Evolutionary conservation across 2,329 filamentous ascomycete species (phyloP).

Genomic region (Orbilia oligospora): DNA sequence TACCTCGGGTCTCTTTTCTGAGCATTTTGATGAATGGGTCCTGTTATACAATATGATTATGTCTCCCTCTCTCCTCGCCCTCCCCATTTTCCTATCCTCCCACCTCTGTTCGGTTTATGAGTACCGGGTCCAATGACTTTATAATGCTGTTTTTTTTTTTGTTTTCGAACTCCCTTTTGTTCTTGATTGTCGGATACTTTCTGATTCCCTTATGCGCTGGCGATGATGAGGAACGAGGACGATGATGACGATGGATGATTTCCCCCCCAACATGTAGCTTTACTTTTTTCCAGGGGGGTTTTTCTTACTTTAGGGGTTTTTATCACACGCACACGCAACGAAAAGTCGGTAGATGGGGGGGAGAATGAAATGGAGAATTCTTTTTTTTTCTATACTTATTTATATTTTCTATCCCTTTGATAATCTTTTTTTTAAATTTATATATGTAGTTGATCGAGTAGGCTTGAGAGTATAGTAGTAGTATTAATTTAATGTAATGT

Average conservation of each 20-base stretch:
- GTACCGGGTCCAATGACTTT: slow-evolving; percentile 18
- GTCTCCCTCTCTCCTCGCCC: neutral
- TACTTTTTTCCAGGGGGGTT: neutral
- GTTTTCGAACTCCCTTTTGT: neutral
- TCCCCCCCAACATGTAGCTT: slow-evolving; percentile 9
- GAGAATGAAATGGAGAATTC: neutral
- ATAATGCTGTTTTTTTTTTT: slow-evolving; percentile 1
- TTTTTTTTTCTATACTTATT: neutral
- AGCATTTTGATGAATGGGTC: slow-evolving; percentile 55
- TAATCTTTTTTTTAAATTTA: neutral
- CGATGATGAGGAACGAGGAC: slow-evolving; percentile 1
- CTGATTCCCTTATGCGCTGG: slow-evolving; percentile 15
- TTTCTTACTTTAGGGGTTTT: slow-evolving; percentile 2
- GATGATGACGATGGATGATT: slow-evolving; percentile 14
- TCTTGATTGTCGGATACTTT: neutral
- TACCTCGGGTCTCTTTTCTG: slow-evolving; percentile 56
- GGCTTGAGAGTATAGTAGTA: too few relatives aligned
- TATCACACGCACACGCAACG: too few relatives aligned
- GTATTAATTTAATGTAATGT: too few relatives aligned
- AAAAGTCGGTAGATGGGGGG: slow-evolving; percentile 25
- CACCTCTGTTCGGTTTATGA: too few relatives aligned
- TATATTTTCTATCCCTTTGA: neutral
- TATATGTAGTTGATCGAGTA: too few relatives aligned
- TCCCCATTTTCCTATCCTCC: neutral
- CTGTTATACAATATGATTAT: slow-evolving; percentile 18